phyloP scores from a whole-genome alignment of 129 eudicot species.

The Flaveria bidentis region DNA sequence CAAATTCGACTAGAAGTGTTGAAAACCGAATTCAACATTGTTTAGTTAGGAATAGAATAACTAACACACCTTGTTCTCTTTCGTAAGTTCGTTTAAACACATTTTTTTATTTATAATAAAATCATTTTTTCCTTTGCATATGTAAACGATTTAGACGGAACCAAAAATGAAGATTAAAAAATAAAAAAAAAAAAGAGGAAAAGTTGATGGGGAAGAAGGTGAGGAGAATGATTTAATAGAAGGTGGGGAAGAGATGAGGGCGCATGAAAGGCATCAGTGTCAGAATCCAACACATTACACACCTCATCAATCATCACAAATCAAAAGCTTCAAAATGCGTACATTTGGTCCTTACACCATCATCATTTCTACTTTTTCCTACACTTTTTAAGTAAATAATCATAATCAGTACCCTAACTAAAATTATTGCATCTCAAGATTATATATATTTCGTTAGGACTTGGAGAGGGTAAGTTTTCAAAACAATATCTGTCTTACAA shows the following conservation, averaged over 20 bases:
- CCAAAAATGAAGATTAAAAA: background rate
- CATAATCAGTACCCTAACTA: no score
- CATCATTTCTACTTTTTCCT: background rate
- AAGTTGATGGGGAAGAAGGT: conserved; percentile 29
- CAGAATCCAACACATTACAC: conserved; percentile 20
- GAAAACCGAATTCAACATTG: no score
- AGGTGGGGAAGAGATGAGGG: conserved; percentile 38
- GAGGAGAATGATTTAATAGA: conserved; percentile 37
- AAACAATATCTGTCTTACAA: no score
- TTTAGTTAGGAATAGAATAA: no score
- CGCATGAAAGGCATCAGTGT: conserved; percentile 39
- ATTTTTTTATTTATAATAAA: no score
- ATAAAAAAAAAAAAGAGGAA: background rate
- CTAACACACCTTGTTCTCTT: no score
- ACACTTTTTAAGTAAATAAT: background rate
- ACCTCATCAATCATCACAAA: conserved; percentile 34
- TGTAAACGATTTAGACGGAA: background rate
- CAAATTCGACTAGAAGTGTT: no score
- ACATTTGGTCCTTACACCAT: background rate
- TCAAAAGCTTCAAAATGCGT: conserved; percentile 12
- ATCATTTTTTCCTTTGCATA: no score
- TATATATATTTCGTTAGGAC: background rate
- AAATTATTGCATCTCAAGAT: background rate
- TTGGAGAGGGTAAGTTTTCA: no score
- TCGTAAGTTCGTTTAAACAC: no score